These are phyloP conservation scores for Testicularia cyperi DNA, from an alignment of 1,284 basidiomycete species.

Conservation along the genomic window DNA sequence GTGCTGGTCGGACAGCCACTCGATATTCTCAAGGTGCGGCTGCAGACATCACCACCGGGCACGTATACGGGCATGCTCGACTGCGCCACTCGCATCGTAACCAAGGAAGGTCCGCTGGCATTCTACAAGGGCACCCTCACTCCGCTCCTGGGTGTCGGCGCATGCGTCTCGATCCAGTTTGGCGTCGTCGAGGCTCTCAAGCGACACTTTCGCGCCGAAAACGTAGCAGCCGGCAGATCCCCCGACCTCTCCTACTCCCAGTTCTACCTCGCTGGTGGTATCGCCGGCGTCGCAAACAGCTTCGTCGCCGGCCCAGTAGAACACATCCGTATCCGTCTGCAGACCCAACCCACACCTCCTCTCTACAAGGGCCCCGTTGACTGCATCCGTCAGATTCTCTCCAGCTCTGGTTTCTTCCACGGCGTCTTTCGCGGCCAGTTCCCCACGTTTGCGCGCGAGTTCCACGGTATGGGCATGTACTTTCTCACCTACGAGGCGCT, in stretches of 20 bases:
- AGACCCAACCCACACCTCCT: constrained; percentile 51
- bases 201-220: constrained; percentile 69
- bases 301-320: constrained; percentile 93
- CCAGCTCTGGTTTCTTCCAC: constrained; percentile 2
- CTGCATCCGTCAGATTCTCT: constrained; percentile 22
- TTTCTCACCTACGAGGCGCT: constrained; percentile 92
- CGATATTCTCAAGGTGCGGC: constrained; percentile 91
- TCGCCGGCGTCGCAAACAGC: constrained; percentile 86
- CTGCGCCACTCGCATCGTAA: constrained; percentile 82
- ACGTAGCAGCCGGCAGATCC: not conserved
- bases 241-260: constrained; percentile 67
- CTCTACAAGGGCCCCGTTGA: constrained; percentile 61
- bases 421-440: constrained; percentile 90
- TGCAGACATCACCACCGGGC: constrained; percentile 90
- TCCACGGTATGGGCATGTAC: constrained; percentile 58
- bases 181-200: constrained; percentile 87
- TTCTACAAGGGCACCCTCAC: constrained; percentile 98
- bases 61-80: constrained; percentile 84
- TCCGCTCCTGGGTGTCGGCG: constrained; percentile 88
- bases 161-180: constrained; percentile 96
- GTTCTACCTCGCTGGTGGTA: constrained; percentile 75
- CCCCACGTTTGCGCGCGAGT: constrained; percentile 85
- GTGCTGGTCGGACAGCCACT: constrained; percentile 92
- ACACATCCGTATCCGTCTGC: constrained; percentile 87
- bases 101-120: constrained; percentile 85